Percentiles rank a stretch among this genome's conserved stretches.
Evolutionary conservation across 2,329 filamentous ascomycete species (phyloP).

Genomic region (Colletotrichum sp.): DNA sequence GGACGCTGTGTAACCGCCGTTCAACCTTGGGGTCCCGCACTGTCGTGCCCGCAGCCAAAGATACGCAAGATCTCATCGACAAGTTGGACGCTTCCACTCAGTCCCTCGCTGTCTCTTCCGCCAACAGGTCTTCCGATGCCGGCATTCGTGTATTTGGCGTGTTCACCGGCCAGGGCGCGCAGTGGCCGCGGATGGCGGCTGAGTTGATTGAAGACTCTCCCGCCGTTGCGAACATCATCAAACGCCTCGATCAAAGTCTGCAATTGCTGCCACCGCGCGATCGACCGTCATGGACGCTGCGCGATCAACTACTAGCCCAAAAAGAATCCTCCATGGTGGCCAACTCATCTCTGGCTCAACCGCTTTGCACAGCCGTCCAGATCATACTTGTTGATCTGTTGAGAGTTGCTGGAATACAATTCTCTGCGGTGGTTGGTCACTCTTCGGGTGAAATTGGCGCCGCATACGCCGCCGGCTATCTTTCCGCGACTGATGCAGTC

Average conservation of each 20-base stretch:
- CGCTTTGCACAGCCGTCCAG: constrained; percentile 34
- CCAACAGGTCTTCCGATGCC: background rate
- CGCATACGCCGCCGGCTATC: constrained; percentile 51
- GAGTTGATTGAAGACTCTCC: constrained; percentile 15
- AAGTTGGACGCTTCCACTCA: background rate
- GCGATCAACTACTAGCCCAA: constrained; percentile 24
- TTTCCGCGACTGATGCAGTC: constrained; percentile 32
- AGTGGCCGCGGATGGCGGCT: constrained; percentile 30
- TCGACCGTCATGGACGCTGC: constrained; percentile 29
- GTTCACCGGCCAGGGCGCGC: constrained; percentile 37
- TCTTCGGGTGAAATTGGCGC: constrained; percentile 56
- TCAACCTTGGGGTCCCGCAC: background rate
- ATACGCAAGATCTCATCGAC: background rate
- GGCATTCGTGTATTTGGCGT: constrained; percentile 23
- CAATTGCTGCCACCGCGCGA: constrained; percentile 22
- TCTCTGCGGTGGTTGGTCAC: constrained; percentile 48
- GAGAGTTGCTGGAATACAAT: constrained; percentile 32
- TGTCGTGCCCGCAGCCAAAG: background rate
- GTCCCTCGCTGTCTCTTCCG: background rate
- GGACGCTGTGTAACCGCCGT: background rate
- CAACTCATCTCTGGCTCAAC: constrained; percentile 32
- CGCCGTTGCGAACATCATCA: constrained; percentile 10
- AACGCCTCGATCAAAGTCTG: constrained; percentile 25
- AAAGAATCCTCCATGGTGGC: constrained; percentile 16
- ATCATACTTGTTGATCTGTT: constrained; percentile 31